Evolutionary conservation across 1,284 basidiomycete species (phyloP), one percentile per base, ranked within the genome.

Genomic region (Cryptococcus hybrid): DNA sequence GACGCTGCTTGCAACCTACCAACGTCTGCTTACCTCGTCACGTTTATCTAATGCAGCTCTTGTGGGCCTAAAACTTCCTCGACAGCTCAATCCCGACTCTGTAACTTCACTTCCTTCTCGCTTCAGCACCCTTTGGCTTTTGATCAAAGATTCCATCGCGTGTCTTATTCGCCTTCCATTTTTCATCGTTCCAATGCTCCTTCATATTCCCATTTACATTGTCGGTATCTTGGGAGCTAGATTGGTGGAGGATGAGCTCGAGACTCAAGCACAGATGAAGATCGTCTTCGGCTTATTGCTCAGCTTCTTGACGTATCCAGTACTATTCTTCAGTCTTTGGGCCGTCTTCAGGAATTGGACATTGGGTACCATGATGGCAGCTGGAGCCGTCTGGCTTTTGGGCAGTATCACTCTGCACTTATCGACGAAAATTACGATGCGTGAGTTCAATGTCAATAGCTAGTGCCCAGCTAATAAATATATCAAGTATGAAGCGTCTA

Each of bases 231-330:
- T 88, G 49, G 91, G 89, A 48, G 89, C 88, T 4, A 80, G 82
- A 46, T 78, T 93, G 39, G 88, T 84, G 15, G 85, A 90, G 69
- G 86, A 92, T 64, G 93, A 97, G 75, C 39, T 76, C 46, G 92
- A 95, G 76, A 88, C 89, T 4, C 89, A 91, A 76, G 92, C 92
- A 40, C 90, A 94, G 80, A 93, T 88, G 79, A 94, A 96, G 80
- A 85, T 94, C 45, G 85, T 89, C 11, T 86, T 93, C 63, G 90
- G 90, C 1, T 73, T 95, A 30, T 69, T 93, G 49, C 83, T 91
- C 52, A 80, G 88, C 47, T 71, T 89, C 60, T 73, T 90, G 65
- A 85, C 88, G 46, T 95, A 94, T 78, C 87, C 90, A n/a, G 74
- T 85, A 15, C 76, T 86, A 38, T 95, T 95, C 80, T 85, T 89